A percentile compares a stretch with the other conserved stretches of the same genome.
Conservation (phyloP, 177 flowering plant genomes). For the Telopea speciosissima region DNA sequence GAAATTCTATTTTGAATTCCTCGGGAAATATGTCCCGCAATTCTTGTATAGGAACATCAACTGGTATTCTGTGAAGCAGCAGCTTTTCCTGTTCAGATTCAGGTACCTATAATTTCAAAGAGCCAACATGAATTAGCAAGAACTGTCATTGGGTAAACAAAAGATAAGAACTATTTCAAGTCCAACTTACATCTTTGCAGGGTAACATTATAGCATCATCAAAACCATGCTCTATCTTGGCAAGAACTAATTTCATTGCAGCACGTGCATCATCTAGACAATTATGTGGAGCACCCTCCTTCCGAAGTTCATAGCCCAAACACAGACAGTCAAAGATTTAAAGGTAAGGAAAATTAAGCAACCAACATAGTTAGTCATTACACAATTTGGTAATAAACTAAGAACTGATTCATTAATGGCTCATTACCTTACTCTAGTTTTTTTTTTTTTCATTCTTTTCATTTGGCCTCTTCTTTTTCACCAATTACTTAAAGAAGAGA, state of each 20-base stretch:
- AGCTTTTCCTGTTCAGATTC: slow-evolving; percentile 41
- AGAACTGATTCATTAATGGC: too few species aligned
- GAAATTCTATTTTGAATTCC: slow-evolving; percentile 41
- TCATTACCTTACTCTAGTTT: too few species aligned
- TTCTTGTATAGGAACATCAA: slow-evolving; percentile 36
- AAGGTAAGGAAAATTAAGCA: not conserved
- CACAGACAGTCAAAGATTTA: slow-evolving; percentile 38
- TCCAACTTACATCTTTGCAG: slow-evolving; percentile 35
- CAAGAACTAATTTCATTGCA: slow-evolving; percentile 84
- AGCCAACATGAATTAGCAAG: slow-evolving; percentile 2
- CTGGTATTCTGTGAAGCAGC: slow-evolving; percentile 58
- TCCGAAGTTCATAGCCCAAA: slow-evolving; percentile 68
- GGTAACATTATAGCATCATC: slow-evolving; percentile 30
- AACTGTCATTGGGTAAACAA: too few species aligned
- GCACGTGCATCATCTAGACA: slow-evolving; percentile 87
- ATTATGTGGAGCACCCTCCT: slow-evolving; percentile 59
- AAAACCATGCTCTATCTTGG: slow-evolving; percentile 49
- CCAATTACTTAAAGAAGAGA: too few species aligned
- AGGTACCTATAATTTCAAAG: slow-evolving; percentile 30
- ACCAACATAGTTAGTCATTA: not conserved
- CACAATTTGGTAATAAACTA: not conserved
- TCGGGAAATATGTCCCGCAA: slow-evolving; percentile 44
- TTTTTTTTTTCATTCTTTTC: too few species aligned
- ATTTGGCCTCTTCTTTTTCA: too few species aligned
- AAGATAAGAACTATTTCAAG: not conserved